These are phyloP conservation scores for Zygosaccharomyces pseudobailii DNA, from an alignment of 1,139 yeast species.

Conservation along the genomic window DNA sequence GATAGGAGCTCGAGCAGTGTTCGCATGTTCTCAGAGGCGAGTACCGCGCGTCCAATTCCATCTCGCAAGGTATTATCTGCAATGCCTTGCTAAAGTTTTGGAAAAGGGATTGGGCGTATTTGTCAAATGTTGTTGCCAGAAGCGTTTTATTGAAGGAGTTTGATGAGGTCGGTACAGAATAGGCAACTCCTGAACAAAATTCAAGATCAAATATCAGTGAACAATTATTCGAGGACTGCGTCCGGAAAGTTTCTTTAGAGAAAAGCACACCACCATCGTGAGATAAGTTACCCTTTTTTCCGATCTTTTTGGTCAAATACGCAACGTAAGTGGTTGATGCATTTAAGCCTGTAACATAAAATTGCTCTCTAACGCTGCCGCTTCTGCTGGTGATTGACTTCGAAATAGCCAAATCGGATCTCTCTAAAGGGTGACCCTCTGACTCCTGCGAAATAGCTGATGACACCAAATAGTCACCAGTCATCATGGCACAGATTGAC, in stretches of 20 bases:
- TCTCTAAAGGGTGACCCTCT: constrained; percentile 9
- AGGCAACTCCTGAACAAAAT: constrained; percentile 79
- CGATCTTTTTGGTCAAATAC: constrained; percentile 46
- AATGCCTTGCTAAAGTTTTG: constrained; percentile 69
- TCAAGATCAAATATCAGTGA: constrained; percentile 67
- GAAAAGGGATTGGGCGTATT: constrained; percentile 52
- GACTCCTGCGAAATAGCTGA: constrained; percentile 26
- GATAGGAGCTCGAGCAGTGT: constrained; percentile 68
- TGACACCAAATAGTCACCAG: constrained; percentile 37
- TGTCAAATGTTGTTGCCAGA: constrained; percentile 53
- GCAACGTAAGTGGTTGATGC: constrained; percentile 61
- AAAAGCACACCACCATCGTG: constrained; percentile 65
- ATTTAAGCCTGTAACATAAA: constrained; percentile 57
- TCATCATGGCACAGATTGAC: constrained; percentile 71
- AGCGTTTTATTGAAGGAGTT: constrained; percentile 23
- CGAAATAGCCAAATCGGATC: constrained; percentile 17
- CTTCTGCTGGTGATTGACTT: constrained; percentile 48
- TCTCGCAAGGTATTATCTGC: constrained; percentile 74
- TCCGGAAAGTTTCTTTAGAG: constrained; percentile 53
- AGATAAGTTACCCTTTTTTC: constrained; percentile 36
- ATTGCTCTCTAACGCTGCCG: constrained; percentile 52
- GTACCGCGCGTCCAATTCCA: constrained; percentile 60
- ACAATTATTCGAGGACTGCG: constrained; percentile 58
- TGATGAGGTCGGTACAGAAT: constrained; percentile 69
- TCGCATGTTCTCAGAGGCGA: constrained; percentile 71